Base-by-base conservation (phyloP, 768 basidiomycete species). In the Pleurotus pulmonarius region DNA sequence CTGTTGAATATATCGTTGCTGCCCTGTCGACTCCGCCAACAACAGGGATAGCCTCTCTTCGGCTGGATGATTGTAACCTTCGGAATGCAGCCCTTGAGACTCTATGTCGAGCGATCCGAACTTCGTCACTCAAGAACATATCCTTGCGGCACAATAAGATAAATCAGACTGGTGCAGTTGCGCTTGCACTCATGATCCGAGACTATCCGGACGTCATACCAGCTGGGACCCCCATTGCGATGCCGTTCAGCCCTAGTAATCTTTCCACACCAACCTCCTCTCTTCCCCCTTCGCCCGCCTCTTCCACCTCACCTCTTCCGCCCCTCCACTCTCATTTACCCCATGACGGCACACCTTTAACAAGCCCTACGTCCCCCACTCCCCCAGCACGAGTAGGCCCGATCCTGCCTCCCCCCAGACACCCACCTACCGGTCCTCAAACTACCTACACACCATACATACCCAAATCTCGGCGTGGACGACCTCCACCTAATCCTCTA, bases 151-250 rank as follows among this genome's bases (percentile, higher is more conserved):
- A 92, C 46, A 98, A 99, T 70, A 83, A 83, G 43, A 97, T 98
- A 64, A 84, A 79, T 34, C 80, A 86, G 0, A 82, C 89, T 0
- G 94, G 94, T 34, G 94, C 90, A 6, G 93, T 98, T 4, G 90
- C 94, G 0, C 78, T 98, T 11, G 94, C 96, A 0, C 80, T 97
- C 51, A 95, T 99, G 92, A 94, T 98, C 60, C 84, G 91, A 51
- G 96, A 99, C 69, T 98, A 98, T 66, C 92, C 93, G 3, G 93
- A 97, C 61, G 78, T 87, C 43, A 81, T 86, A 6, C 74, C 79
- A 25, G 65, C 65, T 20, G 49, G 56, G 16, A 65, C 71, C 5
- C 49, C 70, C 26, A 68, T 75, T 1, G 65, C 75, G 2, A 59
- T 66, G 1, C 57, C 72, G 9, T 66, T 70, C 13, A 63, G 56